Percentiles rank a stretch among this genome's conserved stretches.
Conservation (phyloP, 768 basidiomycete genomes). For the Podaxis pistillaris region DNA sequence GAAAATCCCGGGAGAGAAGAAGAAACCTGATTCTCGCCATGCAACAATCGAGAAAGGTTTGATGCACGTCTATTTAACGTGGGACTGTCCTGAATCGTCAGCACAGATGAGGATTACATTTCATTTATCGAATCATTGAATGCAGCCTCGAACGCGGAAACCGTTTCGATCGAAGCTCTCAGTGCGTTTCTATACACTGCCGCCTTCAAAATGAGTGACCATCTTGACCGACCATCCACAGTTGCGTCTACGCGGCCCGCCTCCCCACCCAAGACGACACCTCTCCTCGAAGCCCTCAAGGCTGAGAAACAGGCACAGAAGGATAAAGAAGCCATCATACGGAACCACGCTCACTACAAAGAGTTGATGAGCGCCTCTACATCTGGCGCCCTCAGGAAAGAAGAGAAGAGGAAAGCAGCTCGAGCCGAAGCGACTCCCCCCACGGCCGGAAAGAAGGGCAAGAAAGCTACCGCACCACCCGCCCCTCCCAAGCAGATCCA, state of each 20-base stretch:
- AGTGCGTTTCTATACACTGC: slow-evolving; percentile 37
- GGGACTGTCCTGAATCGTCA: not conserved
- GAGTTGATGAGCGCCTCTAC: slow-evolving; percentile 34
- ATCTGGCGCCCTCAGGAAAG: slow-evolving; percentile 30
- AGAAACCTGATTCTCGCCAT: slow-evolving; percentile 75
- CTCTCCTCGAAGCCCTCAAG: slow-evolving; percentile 90
- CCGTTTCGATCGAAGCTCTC: slow-evolving; percentile 60
- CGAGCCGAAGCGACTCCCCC: slow-evolving; percentile 22
- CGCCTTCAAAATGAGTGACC: not conserved
- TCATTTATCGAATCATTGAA: slow-evolving; percentile 80
- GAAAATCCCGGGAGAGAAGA: slow-evolving; percentile 73
- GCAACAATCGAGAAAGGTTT: slow-evolving; percentile 89
- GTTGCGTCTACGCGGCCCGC: slow-evolving; percentile 64
- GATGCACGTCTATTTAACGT: slow-evolving; percentile 15
- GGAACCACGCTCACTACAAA: slow-evolving; percentile 74
- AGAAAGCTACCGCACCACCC: slow-evolving; percentile 19
- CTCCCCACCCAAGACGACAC: slow-evolving; percentile 76
- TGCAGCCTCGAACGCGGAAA: slow-evolving; percentile 44
- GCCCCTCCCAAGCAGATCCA: slow-evolving; percentile 16
- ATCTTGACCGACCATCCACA: slow-evolving; percentile 24
- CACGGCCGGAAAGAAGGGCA: slow-evolving; percentile 16
- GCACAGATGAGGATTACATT: slow-evolving; percentile 75
- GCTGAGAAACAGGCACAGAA: slow-evolving; percentile 73
- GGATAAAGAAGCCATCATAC: slow-evolving; percentile 70
- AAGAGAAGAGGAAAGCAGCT: slow-evolving; percentile 30